phyloP scores from a whole-genome alignment of 75 land plant species.

The Selaginella tamariscina region DNA sequence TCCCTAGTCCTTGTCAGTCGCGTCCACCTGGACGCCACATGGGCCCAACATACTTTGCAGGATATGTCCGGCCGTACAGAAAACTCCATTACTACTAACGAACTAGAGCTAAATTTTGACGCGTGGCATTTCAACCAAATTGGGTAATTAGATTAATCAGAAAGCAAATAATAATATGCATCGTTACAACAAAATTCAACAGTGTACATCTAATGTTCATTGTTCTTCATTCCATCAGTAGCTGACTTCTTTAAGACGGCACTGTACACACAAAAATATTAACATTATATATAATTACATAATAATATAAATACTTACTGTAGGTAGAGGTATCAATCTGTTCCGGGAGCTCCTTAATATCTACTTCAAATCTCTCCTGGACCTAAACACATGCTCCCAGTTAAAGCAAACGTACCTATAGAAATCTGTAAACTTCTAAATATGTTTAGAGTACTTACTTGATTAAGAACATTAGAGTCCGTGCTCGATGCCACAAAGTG shows the following conservation, averaged over 20 bases:
- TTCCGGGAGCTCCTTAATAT: constrained; percentile 96
- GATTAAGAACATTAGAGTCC: constrained; percentile 89
- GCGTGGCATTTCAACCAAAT: too few species aligned
- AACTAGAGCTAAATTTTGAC: too few species aligned
- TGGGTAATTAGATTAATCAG: too few species aligned
- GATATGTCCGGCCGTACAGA: too few species aligned
- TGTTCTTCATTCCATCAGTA: too few species aligned
- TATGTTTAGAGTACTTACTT: constrained; percentile 31
- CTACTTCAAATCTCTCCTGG: constrained; percentile 95
- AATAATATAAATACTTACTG: constrained; percentile 65
- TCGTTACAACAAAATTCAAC: constrained; percentile 2
- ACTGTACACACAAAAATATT: neutral
- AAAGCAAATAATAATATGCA: neutral
- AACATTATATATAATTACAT: too few species aligned
- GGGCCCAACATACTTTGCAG: too few species aligned
- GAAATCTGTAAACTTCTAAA: neutral
- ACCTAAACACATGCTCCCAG: constrained; percentile 35
- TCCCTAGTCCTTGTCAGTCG: too few species aligned
- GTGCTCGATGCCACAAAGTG: constrained; percentile 92
- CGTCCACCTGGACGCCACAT: too few species aligned
- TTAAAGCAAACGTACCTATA: neutral
- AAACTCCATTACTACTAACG: too few species aligned
- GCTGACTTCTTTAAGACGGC: neutral
- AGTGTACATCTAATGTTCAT: neutral
- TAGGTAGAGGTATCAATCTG: constrained; percentile 97